These are phyloP conservation scores for Dillenia turbinata DNA, from an alignment of 164 flowering plant genomes.

Conservation along the genomic window DNA sequence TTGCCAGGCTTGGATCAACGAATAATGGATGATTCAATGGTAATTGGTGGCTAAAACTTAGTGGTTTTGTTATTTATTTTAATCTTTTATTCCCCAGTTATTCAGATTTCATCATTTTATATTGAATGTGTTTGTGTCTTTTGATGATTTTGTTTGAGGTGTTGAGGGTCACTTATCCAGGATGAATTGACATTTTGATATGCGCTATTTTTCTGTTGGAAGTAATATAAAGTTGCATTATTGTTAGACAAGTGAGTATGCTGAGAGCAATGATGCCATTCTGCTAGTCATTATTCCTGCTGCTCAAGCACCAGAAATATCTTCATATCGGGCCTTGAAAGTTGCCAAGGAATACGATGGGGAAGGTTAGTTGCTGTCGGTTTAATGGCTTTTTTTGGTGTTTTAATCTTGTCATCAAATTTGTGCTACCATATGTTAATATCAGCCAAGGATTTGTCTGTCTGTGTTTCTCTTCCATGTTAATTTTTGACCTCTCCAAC, in stretches of 20 bases:
- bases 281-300: slow-evolving; percentile 66
- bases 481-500: neutral
- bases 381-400: neutral
- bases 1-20: slow-evolving; percentile 97
- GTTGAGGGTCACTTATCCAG: no score
- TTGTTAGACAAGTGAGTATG: slow-evolving; percentile 50
- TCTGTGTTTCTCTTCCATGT: neutral
- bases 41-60: slow-evolving; percentile 28
- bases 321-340: slow-evolving; percentile 59
- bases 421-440: neutral
- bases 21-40: slow-evolving; percentile 81
- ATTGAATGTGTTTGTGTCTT: no score
- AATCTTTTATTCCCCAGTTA: no score
- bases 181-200: no score
- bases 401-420: neutral
- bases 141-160: no score
- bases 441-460: neutral
- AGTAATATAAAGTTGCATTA: neutral
- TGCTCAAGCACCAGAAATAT: slow-evolving; percentile 66
- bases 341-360: slow-evolving; percentile 64
- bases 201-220: no score
- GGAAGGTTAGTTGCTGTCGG: slow-evolving; percentile 33
- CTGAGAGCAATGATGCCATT: slow-evolving; percentile 62
- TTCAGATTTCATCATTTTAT: no score
- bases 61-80: neutral